These are phyloP conservation scores for Alternaria ethzedia DNA, from an alignment of 2,329 filamentous ascomycete species.

Conservation along the genomic window DNA sequence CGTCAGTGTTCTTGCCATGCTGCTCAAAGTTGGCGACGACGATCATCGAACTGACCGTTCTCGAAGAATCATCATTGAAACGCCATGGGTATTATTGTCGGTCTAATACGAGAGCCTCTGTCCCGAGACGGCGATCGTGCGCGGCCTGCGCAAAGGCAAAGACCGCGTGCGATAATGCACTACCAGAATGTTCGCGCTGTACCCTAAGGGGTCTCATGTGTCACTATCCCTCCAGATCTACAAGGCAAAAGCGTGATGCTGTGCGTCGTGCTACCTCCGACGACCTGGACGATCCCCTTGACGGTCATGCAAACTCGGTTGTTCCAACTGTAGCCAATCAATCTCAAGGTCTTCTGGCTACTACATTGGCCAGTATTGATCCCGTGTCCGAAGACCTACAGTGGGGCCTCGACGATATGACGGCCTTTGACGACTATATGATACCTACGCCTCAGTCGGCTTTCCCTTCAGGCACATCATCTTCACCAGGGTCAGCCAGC, in stretches of 20 bases:
- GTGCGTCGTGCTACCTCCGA: neutral
- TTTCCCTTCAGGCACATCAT: neutral
- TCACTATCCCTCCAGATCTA: neutral
- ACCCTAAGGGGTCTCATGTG: neutral
- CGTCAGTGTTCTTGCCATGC: neutral
- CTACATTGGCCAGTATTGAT: neutral
- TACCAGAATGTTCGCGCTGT: slow-evolving; percentile 4
- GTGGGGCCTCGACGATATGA: neutral
- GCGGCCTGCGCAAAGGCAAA: slow-evolving; percentile 7
- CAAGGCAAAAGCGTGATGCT: neutral
- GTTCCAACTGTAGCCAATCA: neutral
- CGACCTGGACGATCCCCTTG: neutral
- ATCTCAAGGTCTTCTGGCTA: neutral
- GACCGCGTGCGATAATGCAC: slow-evolving; percentile 1
- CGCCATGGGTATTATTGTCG: slow-evolving; percentile 2
- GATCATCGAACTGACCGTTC: neutral
- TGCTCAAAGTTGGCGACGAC: neutral
- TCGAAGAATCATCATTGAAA: neutral
- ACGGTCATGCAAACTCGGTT: neutral
- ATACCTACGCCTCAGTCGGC: neutral
- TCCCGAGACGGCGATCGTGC: slow-evolving; percentile 5
- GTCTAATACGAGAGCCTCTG: neutral
- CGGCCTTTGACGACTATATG: neutral
- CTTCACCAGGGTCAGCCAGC: neutral
- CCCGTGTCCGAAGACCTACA: neutral